Conservation (phyloP, 805 yeast genomes). For the Zygotorulaspora florentina region DNA sequence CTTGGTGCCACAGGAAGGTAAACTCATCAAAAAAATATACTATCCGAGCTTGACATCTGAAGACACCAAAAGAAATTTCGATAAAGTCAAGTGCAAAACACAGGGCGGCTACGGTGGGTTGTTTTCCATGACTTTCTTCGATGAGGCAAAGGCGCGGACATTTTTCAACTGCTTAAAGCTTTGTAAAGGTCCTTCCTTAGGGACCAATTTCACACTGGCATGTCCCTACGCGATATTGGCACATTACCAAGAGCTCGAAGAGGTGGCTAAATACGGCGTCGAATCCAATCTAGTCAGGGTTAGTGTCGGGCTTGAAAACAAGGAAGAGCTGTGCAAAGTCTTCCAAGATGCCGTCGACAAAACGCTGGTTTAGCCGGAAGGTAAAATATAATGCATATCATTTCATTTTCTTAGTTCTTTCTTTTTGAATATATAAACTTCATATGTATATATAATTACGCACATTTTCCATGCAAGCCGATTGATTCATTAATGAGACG, state of each 20-base stretch:
- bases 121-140: conserved; percentile 65
- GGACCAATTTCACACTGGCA: conserved; percentile 76
- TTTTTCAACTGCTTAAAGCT: conserved; percentile 58
- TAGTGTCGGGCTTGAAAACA: conserved; percentile 81
- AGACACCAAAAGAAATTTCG: conserved; percentile 61
- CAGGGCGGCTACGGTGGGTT: conserved; percentile 89
- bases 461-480: background rate
- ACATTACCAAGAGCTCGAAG: conserved; percentile 77
- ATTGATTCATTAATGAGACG: no score
- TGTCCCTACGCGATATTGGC: conserved; percentile 89
- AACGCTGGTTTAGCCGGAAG: conserved; percentile 11
- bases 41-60: conserved; percentile 58
- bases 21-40: conserved; percentile 56
- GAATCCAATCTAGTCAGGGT: conserved; percentile 73
- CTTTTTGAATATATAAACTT: conserved; percentile 13
- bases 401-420: conserved; percentile 1
- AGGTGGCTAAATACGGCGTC: conserved; percentile 76
- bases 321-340: conserved; percentile 47
- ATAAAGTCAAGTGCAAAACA: conserved; percentile 53
- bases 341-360: conserved; percentile 50
- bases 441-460: conserved; percentile 1
- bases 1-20: conserved; percentile 40
- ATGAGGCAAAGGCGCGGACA: conserved; percentile 58
- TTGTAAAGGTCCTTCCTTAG: conserved; percentile 81
- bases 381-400: background rate